phyloP scores from a whole-genome alignment of 768 basidiomycete species.

The Coprinopsis sp. region DNA sequence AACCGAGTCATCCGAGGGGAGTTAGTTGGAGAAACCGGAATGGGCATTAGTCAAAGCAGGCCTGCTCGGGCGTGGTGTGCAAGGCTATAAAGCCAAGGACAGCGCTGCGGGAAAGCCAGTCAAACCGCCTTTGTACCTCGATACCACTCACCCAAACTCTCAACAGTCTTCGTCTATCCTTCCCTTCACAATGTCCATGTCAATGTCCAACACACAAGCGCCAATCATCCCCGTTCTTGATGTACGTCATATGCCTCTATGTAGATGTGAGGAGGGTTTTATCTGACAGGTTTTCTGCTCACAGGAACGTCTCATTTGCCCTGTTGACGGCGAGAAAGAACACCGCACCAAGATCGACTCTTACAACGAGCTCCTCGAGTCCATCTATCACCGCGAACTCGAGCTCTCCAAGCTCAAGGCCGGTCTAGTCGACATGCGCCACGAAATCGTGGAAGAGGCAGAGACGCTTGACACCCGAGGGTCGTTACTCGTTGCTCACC shows the following conservation, averaged over 20 bases:
- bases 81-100: too few species aligned
- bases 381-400: slow-evolving; percentile 30
- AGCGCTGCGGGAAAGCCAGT: background rate
- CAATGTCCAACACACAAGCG: slow-evolving; percentile 9
- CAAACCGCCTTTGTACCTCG: too few species aligned
- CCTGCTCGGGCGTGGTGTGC: too few species aligned
- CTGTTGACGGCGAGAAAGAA: slow-evolving; percentile 19
- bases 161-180: background rate
- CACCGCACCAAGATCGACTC: slow-evolving; percentile 27
- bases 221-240: slow-evolving; percentile 33
- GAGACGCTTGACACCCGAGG: slow-evolving; percentile 8
- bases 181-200: slow-evolving; percentile 7
- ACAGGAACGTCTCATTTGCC: slow-evolving; percentile 27
- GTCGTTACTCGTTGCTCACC: background rate
- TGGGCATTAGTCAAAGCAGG: too few species aligned
- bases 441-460: slow-evolving; percentile 27
- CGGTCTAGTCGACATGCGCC: slow-evolving; percentile 26
- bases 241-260: too few species aligned
- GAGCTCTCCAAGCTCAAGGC: slow-evolving; percentile 29
- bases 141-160: background rate
- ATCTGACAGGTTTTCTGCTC: background rate
- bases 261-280: too few species aligned
- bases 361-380: slow-evolving; percentile 32
- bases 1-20: too few species aligned
- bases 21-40: too few species aligned